Evolutionary conservation across 176 grass and related monocot species (phyloP), one percentile per base, ranked within the genome.

Genomic region (Oropetium thomaeum): DNA sequence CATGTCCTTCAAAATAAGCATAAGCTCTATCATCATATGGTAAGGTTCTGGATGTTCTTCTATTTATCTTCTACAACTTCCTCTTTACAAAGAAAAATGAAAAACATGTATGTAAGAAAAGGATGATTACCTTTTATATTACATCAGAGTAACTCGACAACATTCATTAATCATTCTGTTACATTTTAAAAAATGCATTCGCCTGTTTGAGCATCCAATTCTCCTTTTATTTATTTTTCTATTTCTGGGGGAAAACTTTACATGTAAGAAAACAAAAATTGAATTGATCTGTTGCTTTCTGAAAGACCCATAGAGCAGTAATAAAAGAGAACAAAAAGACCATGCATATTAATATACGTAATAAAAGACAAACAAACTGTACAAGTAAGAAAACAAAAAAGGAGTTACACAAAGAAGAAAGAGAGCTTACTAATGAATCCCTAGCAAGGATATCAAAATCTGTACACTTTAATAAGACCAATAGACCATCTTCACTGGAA

Each of bases 21-120:
- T 62, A 76, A 58, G 67, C 28, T 67, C 15, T 95, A 91, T 69
- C 29, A 15, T 41, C 92, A 91, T 47, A 80, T 91, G 73, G 92
- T 95, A 82, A 76, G 60, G 77, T 9, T 11, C 9, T 57, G 53
- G 10, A 57, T 57, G 26, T 57, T 57, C 53, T 27, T 27, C 23
- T 12, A 57, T 0, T 57, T 27, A 22, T 57, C 23, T 27, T 9
- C 53, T 27, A 52, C 10, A 57, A 27, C 1, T 57, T 5, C 23
- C 6, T 55, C 52, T 11, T 57, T 57, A 2, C 10, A 57, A 57
- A 57, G 5, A 57, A n/a, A n/a, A n/a, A n/a, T n/a, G 4, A 55
- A 26, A 10, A 11, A 26, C 52, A 53, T 53, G 1, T 10, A 53
- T n/a, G n/a, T 10, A 57, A 13, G 3, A 57, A 57, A 57, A 10